phyloP scores from a whole-genome alignment of 441 rosid genomes.

The Gossypium lobatum region DNA sequence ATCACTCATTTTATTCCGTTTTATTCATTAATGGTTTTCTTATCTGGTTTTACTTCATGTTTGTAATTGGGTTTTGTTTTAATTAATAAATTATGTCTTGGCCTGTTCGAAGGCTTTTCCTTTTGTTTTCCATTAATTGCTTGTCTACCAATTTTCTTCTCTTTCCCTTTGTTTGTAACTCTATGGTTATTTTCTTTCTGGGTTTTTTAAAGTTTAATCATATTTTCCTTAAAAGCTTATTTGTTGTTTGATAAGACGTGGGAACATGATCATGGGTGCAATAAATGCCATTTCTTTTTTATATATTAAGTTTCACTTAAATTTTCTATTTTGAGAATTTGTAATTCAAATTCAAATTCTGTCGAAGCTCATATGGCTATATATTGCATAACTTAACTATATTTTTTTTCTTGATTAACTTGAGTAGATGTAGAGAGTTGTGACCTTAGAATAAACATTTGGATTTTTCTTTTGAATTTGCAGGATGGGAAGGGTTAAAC shows the following conservation, averaged over 20 bases:
- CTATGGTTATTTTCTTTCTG: not conserved
- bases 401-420: slow-evolving; percentile 24
- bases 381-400: slow-evolving; percentile 15
- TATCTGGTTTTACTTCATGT: slow-evolving; percentile 11
- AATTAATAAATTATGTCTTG: not conserved
- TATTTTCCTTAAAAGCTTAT: not conserved
- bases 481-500: slow-evolving; percentile 63
- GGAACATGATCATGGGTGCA: not conserved
- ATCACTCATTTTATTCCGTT: not conserved
- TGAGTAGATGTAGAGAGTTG: slow-evolving; percentile 18
- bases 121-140: not conserved
- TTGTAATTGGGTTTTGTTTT: not conserved
- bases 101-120: not conserved
- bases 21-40: not conserved
- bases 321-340: not conserved
- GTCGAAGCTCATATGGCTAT: slow-evolving; percentile 15
- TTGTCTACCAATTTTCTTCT: not conserved
- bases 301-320: not conserved
- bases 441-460: not conserved
- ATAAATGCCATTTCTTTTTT: not conserved
- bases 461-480: slow-evolving; percentile 8
- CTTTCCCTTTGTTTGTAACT: not conserved
- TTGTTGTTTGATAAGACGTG: not conserved
- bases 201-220: not conserved
- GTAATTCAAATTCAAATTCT: slow-evolving; percentile 12